A percentile compares a stretch with the other conserved stretches of the same genome.
phyloP scores from a whole-genome alignment of 1,284 basidiomycete genomes.

The Anthracocystis panici-leucophaei region DNA sequence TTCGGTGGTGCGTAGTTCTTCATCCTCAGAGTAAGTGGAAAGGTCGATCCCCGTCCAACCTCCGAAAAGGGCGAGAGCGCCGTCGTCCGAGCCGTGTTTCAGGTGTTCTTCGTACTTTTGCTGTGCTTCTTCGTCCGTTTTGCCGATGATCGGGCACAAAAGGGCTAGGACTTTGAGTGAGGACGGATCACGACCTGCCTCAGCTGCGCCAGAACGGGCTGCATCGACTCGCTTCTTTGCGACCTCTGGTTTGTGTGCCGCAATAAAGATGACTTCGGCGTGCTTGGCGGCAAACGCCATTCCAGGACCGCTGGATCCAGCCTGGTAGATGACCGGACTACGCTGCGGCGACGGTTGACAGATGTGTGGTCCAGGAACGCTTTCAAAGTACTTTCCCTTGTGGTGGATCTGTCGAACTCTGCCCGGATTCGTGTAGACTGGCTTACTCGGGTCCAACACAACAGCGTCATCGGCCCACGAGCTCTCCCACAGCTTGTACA shows the following conservation, averaged over 20 bases:
- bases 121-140: slow-evolving; percentile 67
- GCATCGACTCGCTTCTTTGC: slow-evolving; percentile 63
- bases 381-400: slow-evolving; percentile 64
- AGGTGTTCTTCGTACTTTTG: slow-evolving; percentile 63
- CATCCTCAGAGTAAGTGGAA: slow-evolving; percentile 54
- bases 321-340: slow-evolving; percentile 69
- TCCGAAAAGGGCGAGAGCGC: slow-evolving; percentile 68
- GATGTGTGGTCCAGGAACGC: slow-evolving; percentile 68
- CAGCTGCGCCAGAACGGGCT: slow-evolving; percentile 47
- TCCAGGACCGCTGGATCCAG: slow-evolving; percentile 66
- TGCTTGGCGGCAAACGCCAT: slow-evolving; percentile 68
- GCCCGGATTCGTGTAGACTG: slow-evolving; percentile 62
- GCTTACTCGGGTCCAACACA: slow-evolving; percentile 36
- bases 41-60: slow-evolving; percentile 68
- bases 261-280: slow-evolving; percentile 70
- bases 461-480: slow-evolving; percentile 70
- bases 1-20: slow-evolving; percentile 58
- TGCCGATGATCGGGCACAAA: slow-evolving; percentile 61
- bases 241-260: slow-evolving; percentile 59
- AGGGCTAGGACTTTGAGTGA: slow-evolving; percentile 66
- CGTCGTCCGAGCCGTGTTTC: slow-evolving; percentile 60
- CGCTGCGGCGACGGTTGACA: slow-evolving; percentile 68
- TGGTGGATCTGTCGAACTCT: slow-evolving; percentile 68
- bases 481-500: slow-evolving; percentile 71
- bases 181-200: slow-evolving; percentile 61